Evolutionary conservation across 768 basidiomycete species (phyloP), one percentile per base, ranked within the genome.

Genomic region (Russula vinacea): DNA sequence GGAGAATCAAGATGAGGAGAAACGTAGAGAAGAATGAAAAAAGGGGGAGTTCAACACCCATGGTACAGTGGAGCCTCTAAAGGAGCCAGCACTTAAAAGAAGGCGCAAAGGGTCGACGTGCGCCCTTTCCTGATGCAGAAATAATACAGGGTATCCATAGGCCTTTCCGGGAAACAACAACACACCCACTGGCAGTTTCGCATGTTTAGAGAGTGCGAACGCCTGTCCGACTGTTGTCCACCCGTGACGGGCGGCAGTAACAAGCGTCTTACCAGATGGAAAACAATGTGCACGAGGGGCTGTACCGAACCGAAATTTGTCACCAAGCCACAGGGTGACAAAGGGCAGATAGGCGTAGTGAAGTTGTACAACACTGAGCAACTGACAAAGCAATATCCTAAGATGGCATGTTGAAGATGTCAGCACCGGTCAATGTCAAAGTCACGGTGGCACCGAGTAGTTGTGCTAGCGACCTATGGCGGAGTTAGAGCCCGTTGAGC

Each of bases 21-120:
- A 49, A 22, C 17, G 40, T 11, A 1, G 68, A 62, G 40, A 69
- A 53, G 47, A 69, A 67, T 3, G 68, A 69, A 24, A 69, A 55
- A 42, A 33, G 22, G 8, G 68, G 67, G 32, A 67, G 68, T 49
- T 67, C 60, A 32, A 58, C 40, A 26, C 62, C 60, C 68, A 69
- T 69, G 45, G 24, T 44, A 19, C 35, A 51, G 54, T 33, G 5
- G 7, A 44, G 32, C 10, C 6, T 35, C n/a, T 58, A 44, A 47
- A 55, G 45, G 40, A 39, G 24, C 62, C 56, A 60, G 44, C 58
- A 61, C 62, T 68, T 45, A 24, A 29, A 56, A 42, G 17, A 35
- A 45, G 32, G 58, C 37, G 66, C 56, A 13, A 58, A 40, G 37
- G 8, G 17, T 17, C 19, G n/a, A 19, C 24, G 17, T 16, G 37